Conservation (phyloP, 345 rosid species). For the Trapa bicornis region DNA sequence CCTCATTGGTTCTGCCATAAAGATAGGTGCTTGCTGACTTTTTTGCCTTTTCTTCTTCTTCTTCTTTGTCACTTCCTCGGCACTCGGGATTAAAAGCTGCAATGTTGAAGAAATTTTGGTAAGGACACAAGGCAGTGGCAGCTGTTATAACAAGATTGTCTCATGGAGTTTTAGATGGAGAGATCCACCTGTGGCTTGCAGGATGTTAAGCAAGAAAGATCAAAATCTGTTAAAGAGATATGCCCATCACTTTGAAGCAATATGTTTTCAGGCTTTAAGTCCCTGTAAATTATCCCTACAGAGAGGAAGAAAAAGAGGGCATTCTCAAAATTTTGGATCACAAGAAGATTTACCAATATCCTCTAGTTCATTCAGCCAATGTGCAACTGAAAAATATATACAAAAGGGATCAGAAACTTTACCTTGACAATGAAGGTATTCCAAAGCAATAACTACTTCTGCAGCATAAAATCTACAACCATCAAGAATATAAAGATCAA, state of each 20-base stretch:
- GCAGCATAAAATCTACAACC: slow-evolving; percentile 76
- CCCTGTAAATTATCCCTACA: slow-evolving; percentile 83
- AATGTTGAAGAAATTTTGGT: not conserved
- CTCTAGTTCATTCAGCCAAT: not conserved
- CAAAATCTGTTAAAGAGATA: slow-evolving; percentile 75
- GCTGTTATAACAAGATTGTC: not conserved
- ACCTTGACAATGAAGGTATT: slow-evolving; percentile 98
- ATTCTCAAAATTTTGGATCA: not conserved
- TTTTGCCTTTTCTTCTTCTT: slow-evolving; percentile 42
- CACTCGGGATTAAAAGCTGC: slow-evolving; percentile 57
- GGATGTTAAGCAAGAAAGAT: slow-evolving; percentile 85
- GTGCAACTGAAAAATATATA: not conserved
- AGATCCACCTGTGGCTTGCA: slow-evolving; percentile 73
- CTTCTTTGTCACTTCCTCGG: slow-evolving; percentile 39
- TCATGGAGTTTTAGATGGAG: not conserved
- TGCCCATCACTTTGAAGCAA: slow-evolving; percentile 70
- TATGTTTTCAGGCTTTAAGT: slow-evolving; percentile 84
- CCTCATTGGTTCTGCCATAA: slow-evolving; percentile 92
- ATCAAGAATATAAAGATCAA: slow-evolving; percentile 6
- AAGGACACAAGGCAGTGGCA: not conserved
- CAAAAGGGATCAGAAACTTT: slow-evolving; percentile 7
- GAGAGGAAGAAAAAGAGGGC: not conserved
- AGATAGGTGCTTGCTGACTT: slow-evolving; percentile 50
- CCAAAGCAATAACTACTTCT: slow-evolving; percentile 77
- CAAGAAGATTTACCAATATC: not conserved